phyloP scores from a whole-genome alignment of 1,139 yeast genomes.

The Debaryomyces coudertii region DNA sequence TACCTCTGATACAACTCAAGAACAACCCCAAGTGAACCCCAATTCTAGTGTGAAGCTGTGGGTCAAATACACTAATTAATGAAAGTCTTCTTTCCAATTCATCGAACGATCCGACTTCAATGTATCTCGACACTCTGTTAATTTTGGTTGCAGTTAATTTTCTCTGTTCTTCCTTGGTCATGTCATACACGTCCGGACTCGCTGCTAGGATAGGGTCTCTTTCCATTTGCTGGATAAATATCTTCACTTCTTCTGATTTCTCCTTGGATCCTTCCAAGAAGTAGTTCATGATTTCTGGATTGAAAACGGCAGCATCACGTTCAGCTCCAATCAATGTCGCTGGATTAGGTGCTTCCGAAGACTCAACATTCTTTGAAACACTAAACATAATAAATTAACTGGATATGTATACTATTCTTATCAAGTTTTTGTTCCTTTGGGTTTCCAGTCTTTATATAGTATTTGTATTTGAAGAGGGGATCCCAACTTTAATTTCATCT shows the following conservation, averaged over 20 bases:
- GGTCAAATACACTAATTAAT: constrained; percentile 50
- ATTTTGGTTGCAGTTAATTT: constrained; percentile 48
- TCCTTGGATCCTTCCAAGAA: constrained; percentile 50
- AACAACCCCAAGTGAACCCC: constrained; percentile 57
- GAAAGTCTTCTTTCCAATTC: constrained; percentile 43
- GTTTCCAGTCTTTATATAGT: background rate
- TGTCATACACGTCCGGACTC: constrained; percentile 42
- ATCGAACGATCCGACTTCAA: constrained; percentile 44
- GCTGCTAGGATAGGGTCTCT: constrained; percentile 51
- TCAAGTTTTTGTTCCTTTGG: background rate
- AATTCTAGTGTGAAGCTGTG: constrained; percentile 52
- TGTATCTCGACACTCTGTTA: constrained; percentile 44
- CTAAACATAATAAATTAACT: constrained; percentile 8
- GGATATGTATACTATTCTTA: too few relatives aligned
- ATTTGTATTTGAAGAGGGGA: background rate
- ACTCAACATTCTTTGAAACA: constrained; percentile 12
- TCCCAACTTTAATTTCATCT: background rate
- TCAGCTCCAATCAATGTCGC: constrained; percentile 38
- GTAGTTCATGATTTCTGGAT: constrained; percentile 47
- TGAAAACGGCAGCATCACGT: constrained; percentile 38
- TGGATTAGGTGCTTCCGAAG: constrained; percentile 38
- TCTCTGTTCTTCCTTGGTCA: constrained; percentile 45
- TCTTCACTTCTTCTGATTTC: constrained; percentile 35
- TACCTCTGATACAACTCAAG: constrained; percentile 50
- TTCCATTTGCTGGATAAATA: constrained; percentile 48